phyloP scores from a whole-genome alignment of 169 alveolate genomes.

The Babesia bovis region DNA sequence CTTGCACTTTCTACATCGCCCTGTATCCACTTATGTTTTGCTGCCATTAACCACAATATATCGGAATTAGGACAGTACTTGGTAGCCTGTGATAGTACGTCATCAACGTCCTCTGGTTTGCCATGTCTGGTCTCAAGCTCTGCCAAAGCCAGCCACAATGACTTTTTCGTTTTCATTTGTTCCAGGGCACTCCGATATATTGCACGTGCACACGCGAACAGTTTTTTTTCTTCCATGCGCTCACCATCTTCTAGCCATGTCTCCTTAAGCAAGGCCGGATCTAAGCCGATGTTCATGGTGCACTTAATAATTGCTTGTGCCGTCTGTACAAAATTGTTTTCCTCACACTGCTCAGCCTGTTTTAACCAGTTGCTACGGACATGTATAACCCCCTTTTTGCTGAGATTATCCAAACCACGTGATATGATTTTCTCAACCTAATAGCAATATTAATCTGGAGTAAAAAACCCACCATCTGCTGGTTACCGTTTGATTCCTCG shows the following conservation, averaged over 20 bases:
- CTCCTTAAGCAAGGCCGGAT: constrained; percentile 71
- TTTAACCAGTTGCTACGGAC: constrained; percentile 88
- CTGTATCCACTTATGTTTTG: constrained; percentile 88
- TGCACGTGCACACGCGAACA: constrained; percentile 86
- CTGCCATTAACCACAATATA: constrained; percentile 90
- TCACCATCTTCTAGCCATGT: constrained; percentile 83
- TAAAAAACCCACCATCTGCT: constrained; percentile 50
- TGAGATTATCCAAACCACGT: constrained; percentile 84
- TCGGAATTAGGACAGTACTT: constrained; percentile 88
- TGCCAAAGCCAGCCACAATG: constrained; percentile 93
- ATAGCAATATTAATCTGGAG: background rate
- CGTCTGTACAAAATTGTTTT: constrained; percentile 80
- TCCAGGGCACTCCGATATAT: constrained; percentile 84
- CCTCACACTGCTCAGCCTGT: constrained; percentile 90
- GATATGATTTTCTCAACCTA: constrained; percentile 81
- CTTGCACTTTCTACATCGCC: constrained; percentile 88
- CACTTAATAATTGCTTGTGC: constrained; percentile 86
- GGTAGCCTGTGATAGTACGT: constrained; percentile 84
- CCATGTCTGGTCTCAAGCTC: constrained; percentile 93
- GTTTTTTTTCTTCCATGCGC: constrained; percentile 75
- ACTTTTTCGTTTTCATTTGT: constrained; percentile 79
- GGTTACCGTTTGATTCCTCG: constrained; percentile 92
- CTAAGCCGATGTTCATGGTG: constrained; percentile 78
- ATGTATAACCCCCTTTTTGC: constrained; percentile 81
- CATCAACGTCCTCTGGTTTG: constrained; percentile 79